These are phyloP conservation scores for Lactarius psammicola DNA, from an alignment of 768 basidiomycete species.

Conservation along the genomic window DNA sequence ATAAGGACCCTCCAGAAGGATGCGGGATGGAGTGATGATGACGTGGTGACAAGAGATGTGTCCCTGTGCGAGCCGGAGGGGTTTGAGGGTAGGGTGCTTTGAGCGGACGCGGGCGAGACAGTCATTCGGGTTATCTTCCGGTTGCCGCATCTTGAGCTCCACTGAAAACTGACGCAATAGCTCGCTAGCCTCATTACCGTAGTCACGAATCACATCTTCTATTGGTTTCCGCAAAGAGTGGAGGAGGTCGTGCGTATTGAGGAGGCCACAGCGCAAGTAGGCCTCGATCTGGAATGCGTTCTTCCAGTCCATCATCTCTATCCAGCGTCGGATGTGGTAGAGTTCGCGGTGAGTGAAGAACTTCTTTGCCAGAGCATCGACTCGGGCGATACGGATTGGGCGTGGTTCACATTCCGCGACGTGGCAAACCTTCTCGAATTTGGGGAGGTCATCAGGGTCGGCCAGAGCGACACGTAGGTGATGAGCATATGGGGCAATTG, in stretches of 20 bases:
- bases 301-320: slow-evolving; percentile 55
- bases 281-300: slow-evolving; percentile 78
- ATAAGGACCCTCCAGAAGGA: slow-evolving; percentile 75
- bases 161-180: slow-evolving; percentile 57
- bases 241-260: slow-evolving; percentile 59
- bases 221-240: slow-evolving; percentile 45
- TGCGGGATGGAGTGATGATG: slow-evolving; percentile 71
- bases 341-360: slow-evolving; percentile 55
- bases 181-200: slow-evolving; percentile 40
- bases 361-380: slow-evolving; percentile 48
- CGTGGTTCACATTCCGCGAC: slow-evolving; percentile 43
- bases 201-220: slow-evolving; percentile 39
- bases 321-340: slow-evolving; percentile 43
- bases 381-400: slow-evolving; percentile 33
- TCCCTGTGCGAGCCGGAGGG: slow-evolving; percentile 35
- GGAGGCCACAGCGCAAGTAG: slow-evolving; percentile 57
- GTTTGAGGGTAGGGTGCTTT: slow-evolving; percentile 28
- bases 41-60: slow-evolving; percentile 72
- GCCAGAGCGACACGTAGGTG: slow-evolving; percentile 64
- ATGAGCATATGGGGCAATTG: slow-evolving; percentile 66
- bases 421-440: slow-evolving; percentile 55
- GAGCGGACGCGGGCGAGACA: slow-evolving; percentile 47
- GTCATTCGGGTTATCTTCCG: slow-evolving; percentile 41
- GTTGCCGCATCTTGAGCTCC: slow-evolving; percentile 44
- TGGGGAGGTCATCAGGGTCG: slow-evolving; percentile 47